Percentiles rank a stretch among this genome's conserved stretches.
These are phyloP conservation scores for Biscogniauxia mediterranea DNA, from an alignment of 2,329 filamentous ascomycete genomes.

Conservation along the genomic window DNA sequence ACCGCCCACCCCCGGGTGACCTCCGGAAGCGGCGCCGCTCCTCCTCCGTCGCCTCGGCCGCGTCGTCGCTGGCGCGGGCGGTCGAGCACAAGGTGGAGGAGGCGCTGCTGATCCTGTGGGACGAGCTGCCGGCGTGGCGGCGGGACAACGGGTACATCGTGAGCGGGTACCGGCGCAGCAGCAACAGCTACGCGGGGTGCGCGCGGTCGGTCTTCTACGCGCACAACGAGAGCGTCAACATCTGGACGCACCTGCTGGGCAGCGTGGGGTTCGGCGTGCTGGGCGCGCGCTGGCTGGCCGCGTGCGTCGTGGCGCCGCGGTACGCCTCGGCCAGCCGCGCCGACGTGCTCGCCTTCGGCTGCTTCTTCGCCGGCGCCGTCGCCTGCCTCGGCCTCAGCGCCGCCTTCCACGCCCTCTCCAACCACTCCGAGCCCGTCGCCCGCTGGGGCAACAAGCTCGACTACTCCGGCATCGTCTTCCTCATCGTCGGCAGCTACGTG, in stretches of 20 bases:
- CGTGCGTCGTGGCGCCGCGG: conserved; percentile 59
- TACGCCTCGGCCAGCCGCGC: conserved; percentile 60
- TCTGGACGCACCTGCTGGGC: conserved; percentile 65
- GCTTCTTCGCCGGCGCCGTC: conserved; percentile 75
- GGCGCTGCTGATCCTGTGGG: conserved; percentile 51
- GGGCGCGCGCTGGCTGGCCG: conserved; percentile 43
- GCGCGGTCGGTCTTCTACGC: conserved; percentile 43
- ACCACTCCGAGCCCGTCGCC: conserved; percentile 77
- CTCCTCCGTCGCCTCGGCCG: conserved; percentile 30
- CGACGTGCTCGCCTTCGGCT: conserved; percentile 72
- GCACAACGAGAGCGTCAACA: conserved; percentile 64
- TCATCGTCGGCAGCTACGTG: conserved; percentile 91
- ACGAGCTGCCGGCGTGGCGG: conserved; percentile 58
- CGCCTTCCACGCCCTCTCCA: conserved; percentile 79
- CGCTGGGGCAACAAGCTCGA: conserved; percentile 90
- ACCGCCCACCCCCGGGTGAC: too few species aligned
- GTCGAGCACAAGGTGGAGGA: conserved; percentile 41
- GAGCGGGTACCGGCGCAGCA: conserved; percentile 52
- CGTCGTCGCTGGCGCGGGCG: conserved; percentile 23
- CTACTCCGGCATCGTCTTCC: conserved; percentile 86
- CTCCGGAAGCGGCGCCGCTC: conserved; percentile 33
- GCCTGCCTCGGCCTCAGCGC: conserved; percentile 78
- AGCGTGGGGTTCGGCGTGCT: conserved; percentile 55
- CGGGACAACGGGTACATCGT: conserved; percentile 59
- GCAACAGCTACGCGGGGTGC: conserved; percentile 49